Base-by-base conservation (phyloP, 1,139 yeast genomes). In the Kazachstania sp. region DNA sequence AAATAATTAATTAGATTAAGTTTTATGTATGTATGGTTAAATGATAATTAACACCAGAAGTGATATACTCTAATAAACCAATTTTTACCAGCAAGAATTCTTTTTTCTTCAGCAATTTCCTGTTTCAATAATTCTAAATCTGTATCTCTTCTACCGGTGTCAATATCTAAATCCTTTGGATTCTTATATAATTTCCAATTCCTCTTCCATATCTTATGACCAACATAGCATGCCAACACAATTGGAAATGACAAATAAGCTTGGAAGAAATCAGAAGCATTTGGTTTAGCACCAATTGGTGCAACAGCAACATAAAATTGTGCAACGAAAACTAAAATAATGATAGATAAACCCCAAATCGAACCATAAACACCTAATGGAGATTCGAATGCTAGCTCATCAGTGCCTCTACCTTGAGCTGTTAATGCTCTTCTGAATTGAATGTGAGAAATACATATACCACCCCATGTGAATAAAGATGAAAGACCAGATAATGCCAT, bases 61-160 rank as follows among this genome's bases (percentile, higher is more conserved):
- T 66, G 65, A 66, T 73, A 81, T 18, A 63, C 44, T 71, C 84
- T 78, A 67, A 67, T 71, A 63, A 69, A 77, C 53, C 70, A 66
- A 41, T 85, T 85, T 57, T 71, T 79, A 45, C 77, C 54, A 36
- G 77, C 78, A 52, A 79, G 53, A 52, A 61, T 67, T 12, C 78
- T 83, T 57, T 68, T 79, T 67, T 81, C 85, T 68, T 81, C 86
- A 28, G 77, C 79, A 55, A 81, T 66, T 67, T 82, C 88, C 65
- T 79, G 84, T 64, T 72, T 79, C 59, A 82, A 70, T 47, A 80
- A 69, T 53, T 83, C 88, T 55, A 81, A 64, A 61, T 83, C 88
- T 50, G 75, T 66, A 54, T 80, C 83, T 63, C 84, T 77, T 76
- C 88, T 80, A 64, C 90, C 90, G 30, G 82, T 74, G 57, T 83